Conservation (phyloP, 208 protist genomes). For the Kentomonas sorsogonicus region DNA sequence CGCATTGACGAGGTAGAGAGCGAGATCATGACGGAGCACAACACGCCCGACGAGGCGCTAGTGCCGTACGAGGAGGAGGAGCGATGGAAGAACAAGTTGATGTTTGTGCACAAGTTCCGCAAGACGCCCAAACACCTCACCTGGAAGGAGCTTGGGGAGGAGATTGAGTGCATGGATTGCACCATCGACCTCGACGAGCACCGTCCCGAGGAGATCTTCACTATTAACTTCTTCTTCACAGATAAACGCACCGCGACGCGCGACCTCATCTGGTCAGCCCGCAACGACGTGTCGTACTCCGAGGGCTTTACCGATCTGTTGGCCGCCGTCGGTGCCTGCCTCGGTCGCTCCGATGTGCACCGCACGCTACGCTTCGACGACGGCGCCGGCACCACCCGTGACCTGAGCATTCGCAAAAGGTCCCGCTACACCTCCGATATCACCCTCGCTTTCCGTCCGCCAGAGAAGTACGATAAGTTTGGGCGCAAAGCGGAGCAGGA, state of each 20-base stretch:
- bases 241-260: constrained; percentile 68
- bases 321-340: constrained; percentile 72
- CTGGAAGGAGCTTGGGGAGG: constrained; percentile 82
- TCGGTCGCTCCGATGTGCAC: constrained; percentile 78
- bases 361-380: constrained; percentile 89
- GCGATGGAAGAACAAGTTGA: constrained; percentile 83
- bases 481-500: constrained; percentile 66
- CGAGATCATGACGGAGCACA: constrained; percentile 59
- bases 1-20: constrained; percentile 86
- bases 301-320: constrained; percentile 85
- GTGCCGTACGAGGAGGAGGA: constrained; percentile 77
- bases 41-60: constrained; percentile 54
- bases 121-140: constrained; percentile 85
- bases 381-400: constrained; percentile 54
- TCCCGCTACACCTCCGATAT: constrained; percentile 86
- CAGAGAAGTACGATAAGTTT: constrained; percentile 79
- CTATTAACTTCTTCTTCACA: constrained; percentile 77
- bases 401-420: constrained; percentile 75
- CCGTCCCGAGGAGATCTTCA: constrained; percentile 85
- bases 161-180: constrained; percentile 89
- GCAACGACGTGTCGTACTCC: constrained; percentile 78
- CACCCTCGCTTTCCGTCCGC: constrained; percentile 70
- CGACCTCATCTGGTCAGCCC: constrained; percentile 66
- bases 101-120: constrained; percentile 86
- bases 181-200: constrained; percentile 82